A percentile compares a stretch with the other conserved stretches of the same genome.
Conservation (phyloP, 805 yeast genomes). For the Myxozyma neglecta region DNA sequence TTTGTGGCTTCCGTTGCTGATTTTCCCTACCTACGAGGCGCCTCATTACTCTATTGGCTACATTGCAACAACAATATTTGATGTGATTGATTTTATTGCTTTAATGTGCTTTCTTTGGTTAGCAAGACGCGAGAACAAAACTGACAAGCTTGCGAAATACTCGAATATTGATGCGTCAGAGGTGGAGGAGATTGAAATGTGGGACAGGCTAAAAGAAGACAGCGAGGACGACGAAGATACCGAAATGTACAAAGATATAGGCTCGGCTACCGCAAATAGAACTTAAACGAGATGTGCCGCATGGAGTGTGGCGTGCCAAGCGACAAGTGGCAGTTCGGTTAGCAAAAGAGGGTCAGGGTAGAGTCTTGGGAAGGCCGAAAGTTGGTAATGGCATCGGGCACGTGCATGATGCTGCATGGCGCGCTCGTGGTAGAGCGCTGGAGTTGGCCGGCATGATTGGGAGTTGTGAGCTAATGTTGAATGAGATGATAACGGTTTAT, state of each 20-base stretch:
- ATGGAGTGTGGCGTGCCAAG: background rate
- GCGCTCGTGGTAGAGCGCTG: too few relatives aligned
- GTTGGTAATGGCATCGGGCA: too few relatives aligned
- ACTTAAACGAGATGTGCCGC: too few relatives aligned
- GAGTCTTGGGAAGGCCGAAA: too few relatives aligned
- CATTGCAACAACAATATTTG: slow-evolving; percentile 16
- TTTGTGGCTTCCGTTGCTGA: slow-evolving; percentile 23
- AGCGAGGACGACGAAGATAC: background rate
- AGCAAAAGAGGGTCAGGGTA: too few relatives aligned
- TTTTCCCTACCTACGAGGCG: slow-evolving; percentile 27
- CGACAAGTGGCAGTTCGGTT: too few relatives aligned
- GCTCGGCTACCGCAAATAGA: background rate
- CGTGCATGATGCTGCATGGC: too few relatives aligned
- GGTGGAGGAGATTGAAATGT: slow-evolving; percentile 10
- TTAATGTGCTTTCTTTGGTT: slow-evolving; percentile 18
- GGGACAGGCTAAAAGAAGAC: background rate
- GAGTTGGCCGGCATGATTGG: too few relatives aligned
- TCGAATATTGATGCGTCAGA: background rate
- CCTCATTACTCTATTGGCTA: slow-evolving; percentile 26
- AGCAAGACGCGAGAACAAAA: slow-evolving; percentile 14
- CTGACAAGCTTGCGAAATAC: background rate
- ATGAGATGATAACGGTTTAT: too few relatives aligned
- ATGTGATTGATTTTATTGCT: slow-evolving; percentile 20
- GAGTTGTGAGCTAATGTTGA: too few relatives aligned
- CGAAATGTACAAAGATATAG: background rate